Conservation (phyloP, 148 eudicot genomes). For the Nyssa sinensis region DNA sequence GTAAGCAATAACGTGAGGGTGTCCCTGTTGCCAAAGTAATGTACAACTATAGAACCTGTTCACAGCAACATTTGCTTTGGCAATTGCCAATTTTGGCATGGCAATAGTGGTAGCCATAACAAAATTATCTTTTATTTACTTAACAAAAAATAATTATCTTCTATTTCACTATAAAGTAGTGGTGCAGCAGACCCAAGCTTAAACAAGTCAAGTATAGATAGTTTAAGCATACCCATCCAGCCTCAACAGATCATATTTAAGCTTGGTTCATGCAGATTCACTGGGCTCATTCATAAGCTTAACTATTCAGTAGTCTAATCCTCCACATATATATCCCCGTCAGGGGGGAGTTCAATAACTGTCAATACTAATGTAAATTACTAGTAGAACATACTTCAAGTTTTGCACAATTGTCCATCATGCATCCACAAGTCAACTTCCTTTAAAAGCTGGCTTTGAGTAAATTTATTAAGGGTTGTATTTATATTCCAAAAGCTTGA, state of each 20-base stretch:
- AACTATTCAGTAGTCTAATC: neutral
- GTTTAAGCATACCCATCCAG: neutral
- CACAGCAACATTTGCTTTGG: no score
- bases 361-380: neutral
- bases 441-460: neutral
- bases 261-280: slow-evolving; percentile 1
- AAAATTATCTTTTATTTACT: no score
- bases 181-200: neutral
- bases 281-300: neutral
- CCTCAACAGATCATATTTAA: neutral
- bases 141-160: no score
- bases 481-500: neutral
- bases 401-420: neutral
- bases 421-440: neutral
- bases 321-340: no score
- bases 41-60: no score
- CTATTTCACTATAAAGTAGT: neutral
- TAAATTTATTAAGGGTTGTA: no score
- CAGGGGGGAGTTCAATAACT: no score
- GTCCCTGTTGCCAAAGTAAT: no score
- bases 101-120: no score
- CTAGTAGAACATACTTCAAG: neutral
- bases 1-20: no score
- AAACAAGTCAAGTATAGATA: neutral
- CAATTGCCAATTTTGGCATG: no score